These are phyloP conservation scores for Moricandia arvensis DNA, from an alignment of 345 rosid genomes.

Conservation along the genomic window DNA sequence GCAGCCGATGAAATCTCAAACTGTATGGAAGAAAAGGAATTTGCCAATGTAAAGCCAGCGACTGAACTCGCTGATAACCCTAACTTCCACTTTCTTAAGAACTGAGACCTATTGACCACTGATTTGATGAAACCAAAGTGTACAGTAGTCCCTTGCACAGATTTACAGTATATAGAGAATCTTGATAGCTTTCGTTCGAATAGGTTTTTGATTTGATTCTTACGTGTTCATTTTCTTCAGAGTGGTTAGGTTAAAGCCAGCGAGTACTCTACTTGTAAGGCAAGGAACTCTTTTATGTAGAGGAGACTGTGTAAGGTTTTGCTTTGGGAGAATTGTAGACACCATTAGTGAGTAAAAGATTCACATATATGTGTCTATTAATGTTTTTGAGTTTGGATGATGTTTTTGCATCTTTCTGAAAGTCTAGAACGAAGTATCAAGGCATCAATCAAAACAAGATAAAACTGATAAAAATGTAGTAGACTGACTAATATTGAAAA, in stretches of 20 bases:
- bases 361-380: neutral
- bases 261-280: constrained; percentile 7
- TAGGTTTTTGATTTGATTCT: constrained; percentile 13
- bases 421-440: neutral
- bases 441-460: neutral
- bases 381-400: neutral
- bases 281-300: constrained; percentile 13
- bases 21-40: constrained; percentile 59
- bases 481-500: too few species aligned
- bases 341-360: neutral
- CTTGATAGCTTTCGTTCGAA: constrained; percentile 9
- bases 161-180: constrained; percentile 26
- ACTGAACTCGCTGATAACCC: constrained; percentile 66
- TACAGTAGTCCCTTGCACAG: constrained; percentile 30
- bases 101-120: constrained; percentile 39
- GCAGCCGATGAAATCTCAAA: constrained; percentile 64
- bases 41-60: constrained; percentile 59
- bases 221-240: neutral
- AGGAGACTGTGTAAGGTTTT: neutral
- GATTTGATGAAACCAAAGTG: constrained; percentile 22
- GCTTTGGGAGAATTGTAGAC: neutral
- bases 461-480: too few species aligned
- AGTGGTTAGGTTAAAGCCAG: constrained; percentile 4
- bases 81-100: constrained; percentile 71
- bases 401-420: neutral